These are phyloP conservation scores for Pouteria campechiana DNA, from an alignment of 179 eudicot species.

Conservation along the genomic window DNA sequence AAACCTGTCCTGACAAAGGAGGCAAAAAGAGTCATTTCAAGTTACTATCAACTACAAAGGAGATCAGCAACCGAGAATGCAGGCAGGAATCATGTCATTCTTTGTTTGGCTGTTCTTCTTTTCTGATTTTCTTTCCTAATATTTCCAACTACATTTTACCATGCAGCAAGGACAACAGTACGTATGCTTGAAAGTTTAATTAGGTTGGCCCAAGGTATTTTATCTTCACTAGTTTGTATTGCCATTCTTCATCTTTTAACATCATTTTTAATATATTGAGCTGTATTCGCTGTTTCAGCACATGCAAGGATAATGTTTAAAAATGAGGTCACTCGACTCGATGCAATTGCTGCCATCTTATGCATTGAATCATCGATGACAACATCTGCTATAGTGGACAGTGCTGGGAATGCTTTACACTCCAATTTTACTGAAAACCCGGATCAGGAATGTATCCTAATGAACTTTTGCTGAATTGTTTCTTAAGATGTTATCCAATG, in stretches of 20 bases:
- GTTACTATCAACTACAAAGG: constrained; percentile 89
- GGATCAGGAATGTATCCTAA: constrained; percentile 68
- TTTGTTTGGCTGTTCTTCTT: too few relatives aligned
- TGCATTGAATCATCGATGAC: constrained; percentile 98
- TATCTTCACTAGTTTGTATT: background rate
- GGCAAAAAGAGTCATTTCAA: constrained; percentile 75
- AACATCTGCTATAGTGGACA: constrained; percentile 88
- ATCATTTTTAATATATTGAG: too few relatives aligned
- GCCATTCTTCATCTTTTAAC: background rate
- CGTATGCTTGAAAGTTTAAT: constrained; percentile 96
- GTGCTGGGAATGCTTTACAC: constrained; percentile 74
- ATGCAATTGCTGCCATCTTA: constrained; percentile 84
- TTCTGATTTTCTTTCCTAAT: too few relatives aligned
- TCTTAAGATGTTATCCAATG: too few relatives aligned
- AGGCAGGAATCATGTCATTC: too few relatives aligned
- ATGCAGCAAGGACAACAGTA: constrained; percentile 82
- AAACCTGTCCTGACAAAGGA: constrained; percentile 79
- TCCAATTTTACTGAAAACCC: constrained; percentile 84
- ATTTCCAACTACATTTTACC: background rate
- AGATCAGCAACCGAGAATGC: constrained; percentile 72
- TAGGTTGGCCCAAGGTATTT: constrained; percentile 70
- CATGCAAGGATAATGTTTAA: constrained; percentile 95
- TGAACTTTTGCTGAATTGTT: background rate
- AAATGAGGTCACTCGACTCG: constrained; percentile 69
- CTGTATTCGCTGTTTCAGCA: constrained; percentile 44